phyloP scores from a whole-genome alignment of 202 grass and related monocot genomes.

The Saccharum hybrid region DNA sequence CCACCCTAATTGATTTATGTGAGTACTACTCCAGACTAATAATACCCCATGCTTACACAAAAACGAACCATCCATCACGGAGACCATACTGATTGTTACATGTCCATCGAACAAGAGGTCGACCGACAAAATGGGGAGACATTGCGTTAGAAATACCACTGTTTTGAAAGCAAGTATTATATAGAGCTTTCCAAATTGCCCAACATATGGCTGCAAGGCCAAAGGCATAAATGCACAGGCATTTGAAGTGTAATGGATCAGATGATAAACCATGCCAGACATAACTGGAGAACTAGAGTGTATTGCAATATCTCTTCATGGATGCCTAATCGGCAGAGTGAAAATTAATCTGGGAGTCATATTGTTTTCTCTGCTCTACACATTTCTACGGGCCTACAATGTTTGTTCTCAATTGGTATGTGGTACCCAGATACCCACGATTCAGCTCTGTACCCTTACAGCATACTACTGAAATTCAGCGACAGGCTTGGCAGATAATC shows the following conservation, averaged over 20 bases:
- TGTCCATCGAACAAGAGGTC: no score
- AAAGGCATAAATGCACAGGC: not conserved
- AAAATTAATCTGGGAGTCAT: not conserved
- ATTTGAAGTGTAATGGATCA: not conserved
- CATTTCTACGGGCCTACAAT: not conserved
- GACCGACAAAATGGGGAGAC: not conserved
- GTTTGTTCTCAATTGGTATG: not conserved
- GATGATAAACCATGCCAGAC: not conserved
- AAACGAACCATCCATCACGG: no score
- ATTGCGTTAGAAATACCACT: no score
- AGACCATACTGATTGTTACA: no score
- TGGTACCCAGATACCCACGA: not conserved
- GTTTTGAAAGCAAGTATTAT: no score
- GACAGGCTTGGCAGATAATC: not conserved
- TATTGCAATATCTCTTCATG: not conserved
- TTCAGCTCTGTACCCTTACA: not conserved
- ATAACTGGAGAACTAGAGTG: not conserved
- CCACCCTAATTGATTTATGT: no score
- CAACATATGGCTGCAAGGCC: no score
- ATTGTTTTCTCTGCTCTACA: not conserved
- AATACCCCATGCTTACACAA: not conserved
- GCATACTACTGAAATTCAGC: not conserved
- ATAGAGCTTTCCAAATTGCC: no score
- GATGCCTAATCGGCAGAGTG: not conserved
- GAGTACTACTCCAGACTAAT: no score